Conservation (phyloP, 352 stramenopile genomes). For the Aphanomyces cochlioides region DNA sequence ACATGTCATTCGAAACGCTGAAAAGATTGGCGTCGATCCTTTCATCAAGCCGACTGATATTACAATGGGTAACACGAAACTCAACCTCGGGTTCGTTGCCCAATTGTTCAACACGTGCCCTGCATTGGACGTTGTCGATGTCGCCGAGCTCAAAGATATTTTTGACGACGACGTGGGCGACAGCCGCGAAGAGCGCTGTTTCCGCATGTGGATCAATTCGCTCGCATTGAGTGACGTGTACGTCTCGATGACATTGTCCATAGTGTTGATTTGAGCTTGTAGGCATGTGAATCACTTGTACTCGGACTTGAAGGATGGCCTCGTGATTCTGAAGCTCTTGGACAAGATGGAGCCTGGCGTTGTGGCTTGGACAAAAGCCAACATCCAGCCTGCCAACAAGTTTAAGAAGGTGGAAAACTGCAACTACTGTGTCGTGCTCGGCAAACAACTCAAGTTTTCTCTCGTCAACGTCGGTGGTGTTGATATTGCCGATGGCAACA, state of each 20-base stretch:
- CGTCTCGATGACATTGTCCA: constrained; percentile 33
- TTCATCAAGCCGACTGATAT: constrained; percentile 92
- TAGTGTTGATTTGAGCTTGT: constrained; percentile 17
- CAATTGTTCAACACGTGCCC: constrained; percentile 91
- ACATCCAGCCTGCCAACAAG: constrained; percentile 84
- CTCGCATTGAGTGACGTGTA: constrained; percentile 84
- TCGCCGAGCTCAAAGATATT: constrained; percentile 84
- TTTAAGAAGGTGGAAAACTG: constrained; percentile 89
- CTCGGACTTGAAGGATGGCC: constrained; percentile 81
- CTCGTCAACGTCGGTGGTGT: constrained; percentile 88
- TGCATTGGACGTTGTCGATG: constrained; percentile 73
- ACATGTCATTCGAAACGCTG: constrained; percentile 81
- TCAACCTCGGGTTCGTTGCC: constrained; percentile 88
- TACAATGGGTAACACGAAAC: constrained; percentile 88
- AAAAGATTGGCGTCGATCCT: constrained; percentile 78
- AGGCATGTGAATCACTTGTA: constrained; percentile 85
- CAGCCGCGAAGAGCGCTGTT: constrained; percentile 84
- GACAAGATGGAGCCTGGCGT: constrained; percentile 88
- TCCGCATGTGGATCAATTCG: constrained; percentile 93
- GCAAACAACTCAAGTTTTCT: constrained; percentile 85
- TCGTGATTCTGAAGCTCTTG: constrained; percentile 86
- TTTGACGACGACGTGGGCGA: constrained; percentile 83
- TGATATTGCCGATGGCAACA: constrained; percentile 90
- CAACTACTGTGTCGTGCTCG: constrained; percentile 86
- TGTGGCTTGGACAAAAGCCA: constrained; percentile 86